Evolutionary conservation across 2,329 filamentous ascomycete genomes (phyloP).

Genomic region (Aspergillus flavus): DNA sequence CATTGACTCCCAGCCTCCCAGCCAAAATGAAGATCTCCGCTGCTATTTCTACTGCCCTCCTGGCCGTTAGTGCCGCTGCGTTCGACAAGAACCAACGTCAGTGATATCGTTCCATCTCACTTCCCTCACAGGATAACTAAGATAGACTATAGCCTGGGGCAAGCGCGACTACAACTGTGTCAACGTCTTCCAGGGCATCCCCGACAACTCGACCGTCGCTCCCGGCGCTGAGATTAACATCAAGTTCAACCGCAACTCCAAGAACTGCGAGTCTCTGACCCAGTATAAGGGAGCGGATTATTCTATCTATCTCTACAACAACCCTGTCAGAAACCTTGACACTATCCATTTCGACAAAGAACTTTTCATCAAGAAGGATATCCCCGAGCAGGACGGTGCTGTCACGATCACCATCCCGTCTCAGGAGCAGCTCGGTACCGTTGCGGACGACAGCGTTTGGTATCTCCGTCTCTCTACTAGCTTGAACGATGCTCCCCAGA

Average conservation of each 20-base stretch:
- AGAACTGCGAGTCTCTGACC: constrained; percentile 26
- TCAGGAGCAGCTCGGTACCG: constrained; percentile 23
- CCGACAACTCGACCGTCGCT: constrained; percentile 33
- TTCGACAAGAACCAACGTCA: constrained; percentile 37
- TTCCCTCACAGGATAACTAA: background rate
- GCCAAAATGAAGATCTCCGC: constrained; percentile 33
- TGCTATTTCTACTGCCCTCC: constrained; percentile 26
- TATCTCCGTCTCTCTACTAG: constrained; percentile 30
- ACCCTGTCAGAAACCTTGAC: constrained; percentile 28
- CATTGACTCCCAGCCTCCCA: background rate
- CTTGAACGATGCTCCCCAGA: constrained; percentile 32
- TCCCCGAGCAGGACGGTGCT: constrained; percentile 21
- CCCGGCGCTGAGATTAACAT: constrained; percentile 28
- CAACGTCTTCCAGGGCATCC: constrained; percentile 37
- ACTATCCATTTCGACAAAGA: constrained; percentile 23
- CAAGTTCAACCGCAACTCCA: constrained; percentile 31
- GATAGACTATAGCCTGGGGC: constrained; percentile 31
- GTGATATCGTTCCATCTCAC: background rate
- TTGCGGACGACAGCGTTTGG: constrained; percentile 31
- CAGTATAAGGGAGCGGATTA: constrained; percentile 28
- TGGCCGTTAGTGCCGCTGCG: constrained; percentile 31
- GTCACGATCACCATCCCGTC: constrained; percentile 29
- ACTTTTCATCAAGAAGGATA: constrained; percentile 23
- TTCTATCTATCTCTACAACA: constrained; percentile 34
- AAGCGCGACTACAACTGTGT: constrained; percentile 37